phyloP scores from a whole-genome alignment of 257 asterid genomes.

The Ocimum tenuiflorum region DNA sequence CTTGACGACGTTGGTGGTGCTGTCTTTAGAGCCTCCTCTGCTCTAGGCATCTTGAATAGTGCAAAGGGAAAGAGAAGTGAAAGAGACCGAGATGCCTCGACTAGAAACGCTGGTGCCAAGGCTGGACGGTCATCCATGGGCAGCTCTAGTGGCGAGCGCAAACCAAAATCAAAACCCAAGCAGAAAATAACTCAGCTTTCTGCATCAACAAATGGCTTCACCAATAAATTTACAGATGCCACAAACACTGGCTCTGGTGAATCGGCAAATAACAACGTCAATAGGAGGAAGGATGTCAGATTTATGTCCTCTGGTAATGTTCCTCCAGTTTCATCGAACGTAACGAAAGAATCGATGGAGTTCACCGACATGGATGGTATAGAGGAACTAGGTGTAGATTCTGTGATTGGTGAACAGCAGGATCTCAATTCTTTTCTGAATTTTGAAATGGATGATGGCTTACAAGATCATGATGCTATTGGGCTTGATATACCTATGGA shows the following conservation, averaged over 20 bases:
- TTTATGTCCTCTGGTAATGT: slow-evolving; percentile 40
- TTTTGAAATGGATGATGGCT: slow-evolving; percentile 66
- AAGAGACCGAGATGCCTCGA: slow-evolving; percentile 15
- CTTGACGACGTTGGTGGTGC: slow-evolving; percentile 79
- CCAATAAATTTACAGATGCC: slow-evolving; percentile 40
- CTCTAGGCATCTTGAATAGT: slow-evolving; percentile 55
- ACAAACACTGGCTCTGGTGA: slow-evolving; percentile 40
- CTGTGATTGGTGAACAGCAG: slow-evolving; percentile 61
- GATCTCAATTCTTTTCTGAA: slow-evolving; percentile 76
- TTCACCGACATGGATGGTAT: slow-evolving; percentile 38
- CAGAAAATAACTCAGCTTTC: slow-evolving; percentile 87
- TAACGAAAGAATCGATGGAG: slow-evolving; percentile 35
- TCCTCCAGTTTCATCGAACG: slow-evolving; percentile 29
- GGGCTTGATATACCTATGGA: slow-evolving; percentile 94
- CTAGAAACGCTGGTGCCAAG: slow-evolving; percentile 32
- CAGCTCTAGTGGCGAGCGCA: slow-evolving; percentile 73
- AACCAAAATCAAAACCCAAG: slow-evolving; percentile 66
- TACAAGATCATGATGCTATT: slow-evolving; percentile 56
- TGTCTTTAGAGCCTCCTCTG: slow-evolving; percentile 43
- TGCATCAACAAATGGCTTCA: slow-evolving; percentile 50
- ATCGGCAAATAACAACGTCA: slow-evolving; percentile 27
- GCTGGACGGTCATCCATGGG: slow-evolving; percentile 56
- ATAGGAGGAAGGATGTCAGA: slow-evolving; percentile 47
- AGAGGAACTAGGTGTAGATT: slow-evolving; percentile 61
- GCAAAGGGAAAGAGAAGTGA: slow-evolving; percentile 82